Evolutionary conservation across 2,329 filamentous ascomycete species (phyloP).

Genomic region (Ceratocystis variospora): DNA sequence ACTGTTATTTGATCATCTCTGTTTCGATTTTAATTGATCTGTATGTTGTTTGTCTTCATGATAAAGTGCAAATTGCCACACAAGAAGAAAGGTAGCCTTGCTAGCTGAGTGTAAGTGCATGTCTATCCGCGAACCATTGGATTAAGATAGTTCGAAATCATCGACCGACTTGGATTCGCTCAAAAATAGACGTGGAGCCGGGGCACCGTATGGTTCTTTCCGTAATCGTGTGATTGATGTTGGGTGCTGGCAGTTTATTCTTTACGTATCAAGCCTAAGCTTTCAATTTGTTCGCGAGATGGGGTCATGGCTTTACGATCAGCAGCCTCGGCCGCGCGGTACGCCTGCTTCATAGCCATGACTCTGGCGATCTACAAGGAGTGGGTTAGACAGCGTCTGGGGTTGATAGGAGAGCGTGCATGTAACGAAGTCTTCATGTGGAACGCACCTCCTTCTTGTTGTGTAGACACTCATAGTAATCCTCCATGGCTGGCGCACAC

Average conservation of each 20-base stretch:
- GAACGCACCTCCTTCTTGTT: slow-evolving; percentile 89
- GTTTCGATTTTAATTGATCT: slow-evolving; percentile 8
- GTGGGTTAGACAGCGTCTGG: not conserved
- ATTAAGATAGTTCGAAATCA: not conserved
- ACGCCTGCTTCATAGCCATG: slow-evolving; percentile 66
- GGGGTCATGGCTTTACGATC: slow-evolving; percentile 55
- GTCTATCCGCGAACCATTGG: too few species aligned
- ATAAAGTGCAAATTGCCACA: slow-evolving; percentile 5
- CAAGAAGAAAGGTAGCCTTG: not conserved
- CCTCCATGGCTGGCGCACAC: slow-evolving; percentile 72
- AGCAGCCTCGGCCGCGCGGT: slow-evolving; percentile 58
- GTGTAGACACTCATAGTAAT: slow-evolving; percentile 98
- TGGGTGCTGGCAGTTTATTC: slow-evolving; percentile 50
- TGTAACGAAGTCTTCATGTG: too few species aligned
- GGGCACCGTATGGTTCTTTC: not conserved
- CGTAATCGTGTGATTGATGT: not conserved
- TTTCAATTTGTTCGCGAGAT: slow-evolving; percentile 78
- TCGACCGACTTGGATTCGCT: not conserved
- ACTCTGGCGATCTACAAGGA: slow-evolving; percentile 57
- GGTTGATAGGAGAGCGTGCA: not conserved
- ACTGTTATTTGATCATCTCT: slow-evolving; percentile 21
- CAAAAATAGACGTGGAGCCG: not conserved
- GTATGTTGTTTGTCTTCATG: slow-evolving; percentile 6
- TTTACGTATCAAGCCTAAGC: slow-evolving; percentile 68
- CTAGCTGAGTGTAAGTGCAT: not conserved